Base-by-base conservation (phyloP, 2,329 filamentous ascomycete genomes). In the Endoconidiophora laricicola region DNA sequence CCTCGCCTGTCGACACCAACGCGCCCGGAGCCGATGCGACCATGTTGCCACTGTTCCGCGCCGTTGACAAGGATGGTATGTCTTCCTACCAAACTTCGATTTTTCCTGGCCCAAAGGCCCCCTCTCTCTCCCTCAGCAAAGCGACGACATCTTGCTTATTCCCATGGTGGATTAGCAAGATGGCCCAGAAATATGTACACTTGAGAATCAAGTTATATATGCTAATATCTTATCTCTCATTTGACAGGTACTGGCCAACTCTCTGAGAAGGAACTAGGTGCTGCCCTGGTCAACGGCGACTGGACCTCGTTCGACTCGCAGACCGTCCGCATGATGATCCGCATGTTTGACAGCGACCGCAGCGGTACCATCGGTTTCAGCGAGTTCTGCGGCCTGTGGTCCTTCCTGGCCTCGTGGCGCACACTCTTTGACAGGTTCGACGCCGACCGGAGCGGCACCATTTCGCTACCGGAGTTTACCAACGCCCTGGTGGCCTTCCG, bases 281-380 rank as follows among this genome's bases (percentile, higher is more conserved):
- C 84, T 1, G 91, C 91, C 18, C 78, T 98, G 4, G 88, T 96
- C 53, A 98, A 98, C 62, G 90, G 88, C 50, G 91, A 98, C 71
- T 95, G 86, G 78, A 86, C 86, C 1, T 78, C 86, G 3, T 98
- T 98, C 63, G 88, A 98, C 65, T 74, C 80, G 3, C 84, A 94
- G 59, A 98, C 91, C 1, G 88, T 96, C 56, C 83, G 83, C 60
- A 94, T 96, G 86, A 95, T 98, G 88, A 95, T 98, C 57, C 83
- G 88, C 61, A 96, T 98, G 91, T 98, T 98, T 67, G 90, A 96
- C 67, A 85, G 83, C 52, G 85, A 95, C 66, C 82, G 85, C 58
- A 83, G 77, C 55, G 87, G 88, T 47, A 84, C 83, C 12, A 93
- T 98, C 63, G 87, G 83, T 54, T 96, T 94, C 64, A 81, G 91